These are phyloP conservation scores for Beta corolliflora DNA, from an alignment of 179 eudicot genomes.

Conservation along the genomic window DNA sequence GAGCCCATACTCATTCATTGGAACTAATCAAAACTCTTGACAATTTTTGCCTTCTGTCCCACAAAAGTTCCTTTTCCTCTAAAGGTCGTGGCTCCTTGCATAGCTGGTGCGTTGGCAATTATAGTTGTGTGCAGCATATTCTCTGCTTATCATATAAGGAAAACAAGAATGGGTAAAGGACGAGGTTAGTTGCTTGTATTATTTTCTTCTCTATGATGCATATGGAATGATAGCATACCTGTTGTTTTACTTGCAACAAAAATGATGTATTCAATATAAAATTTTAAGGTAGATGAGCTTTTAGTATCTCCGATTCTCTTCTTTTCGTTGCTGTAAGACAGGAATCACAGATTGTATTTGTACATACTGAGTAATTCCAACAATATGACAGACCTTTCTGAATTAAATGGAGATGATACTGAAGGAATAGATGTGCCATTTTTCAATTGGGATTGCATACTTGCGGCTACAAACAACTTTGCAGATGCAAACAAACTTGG, in stretches of 20 bases:
- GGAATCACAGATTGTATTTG: background rate
- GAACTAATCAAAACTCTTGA: background rate
- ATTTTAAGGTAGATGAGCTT: too few relatives aligned
- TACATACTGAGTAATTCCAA: background rate
- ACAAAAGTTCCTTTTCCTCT: background rate
- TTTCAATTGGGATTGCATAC: slow-evolving; percentile 31
- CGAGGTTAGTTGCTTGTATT: slow-evolving; percentile 5
- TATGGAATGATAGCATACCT: background rate
- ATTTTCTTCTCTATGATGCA: background rate
- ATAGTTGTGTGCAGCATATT: too few relatives aligned
- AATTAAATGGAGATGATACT: slow-evolving; percentile 23
- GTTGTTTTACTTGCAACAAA: background rate
- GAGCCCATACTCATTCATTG: background rate
- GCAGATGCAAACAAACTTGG: slow-evolving; percentile 47
- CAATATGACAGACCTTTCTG: slow-evolving; percentile 7
- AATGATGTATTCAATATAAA: too few relatives aligned
- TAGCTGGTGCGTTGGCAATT: too few relatives aligned
- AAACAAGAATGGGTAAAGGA: background rate
- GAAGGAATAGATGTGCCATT: slow-evolving; percentile 30
- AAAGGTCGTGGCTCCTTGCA: slow-evolving; percentile 3
- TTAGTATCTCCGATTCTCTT: background rate
- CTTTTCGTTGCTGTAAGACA: background rate
- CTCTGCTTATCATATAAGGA: background rate
- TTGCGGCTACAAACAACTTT: slow-evolving; percentile 44
- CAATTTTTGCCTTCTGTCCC: background rate